Percentiles rank a stretch among this genome's conserved stretches.
Conservation (phyloP, 2,329 filamentous ascomycete genomes). For the Alternaria burnsii region DNA sequence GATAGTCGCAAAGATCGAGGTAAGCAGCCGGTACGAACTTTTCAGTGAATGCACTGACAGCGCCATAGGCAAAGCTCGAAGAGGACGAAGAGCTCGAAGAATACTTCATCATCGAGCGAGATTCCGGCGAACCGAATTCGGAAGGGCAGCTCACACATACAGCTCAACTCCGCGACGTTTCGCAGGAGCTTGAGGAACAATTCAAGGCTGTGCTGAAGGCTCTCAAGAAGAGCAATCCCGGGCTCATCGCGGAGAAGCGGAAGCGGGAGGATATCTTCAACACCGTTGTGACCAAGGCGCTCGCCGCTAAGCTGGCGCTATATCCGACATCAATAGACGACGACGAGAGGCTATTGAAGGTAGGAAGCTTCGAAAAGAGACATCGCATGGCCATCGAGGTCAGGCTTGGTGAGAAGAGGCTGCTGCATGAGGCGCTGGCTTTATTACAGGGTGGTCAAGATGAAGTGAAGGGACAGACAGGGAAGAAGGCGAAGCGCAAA, state of each 20-base stretch:
- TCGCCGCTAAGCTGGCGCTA: conserved; percentile 22
- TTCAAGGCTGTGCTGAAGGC: conserved; percentile 24
- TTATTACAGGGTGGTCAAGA: not conserved
- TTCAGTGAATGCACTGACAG: not conserved
- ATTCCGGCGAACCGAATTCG: conserved; percentile 31
- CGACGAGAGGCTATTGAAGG: conserved; percentile 22
- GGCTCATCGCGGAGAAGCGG: conserved; percentile 14
- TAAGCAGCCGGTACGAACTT: conserved; percentile 9
- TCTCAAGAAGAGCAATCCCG: conserved; percentile 21
- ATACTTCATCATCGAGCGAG: conserved; percentile 32
- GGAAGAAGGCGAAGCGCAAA: not conserved
- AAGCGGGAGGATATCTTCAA: conserved; percentile 23
- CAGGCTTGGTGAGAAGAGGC: conserved; percentile 28
- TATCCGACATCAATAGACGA: conserved; percentile 25
- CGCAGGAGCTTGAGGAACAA: conserved; percentile 30
- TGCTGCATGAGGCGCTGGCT: conserved; percentile 28
- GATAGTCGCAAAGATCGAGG: conserved; percentile 4
- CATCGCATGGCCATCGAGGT: conserved; percentile 31
- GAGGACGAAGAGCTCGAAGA: conserved; percentile 26
- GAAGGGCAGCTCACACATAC: conserved; percentile 25
- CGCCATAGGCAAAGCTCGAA: not conserved
- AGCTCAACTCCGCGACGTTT: conserved; percentile 21
- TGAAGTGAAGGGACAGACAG: not conserved
- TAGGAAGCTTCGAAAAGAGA: conserved; percentile 16
- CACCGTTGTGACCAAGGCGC: conserved; percentile 11